A percentile compares a stretch with the other conserved stretches of the same genome.
phyloP scores from a whole-genome alignment of 2,329 filamentous ascomycete genomes.

The Paradendryphiella salina region DNA sequence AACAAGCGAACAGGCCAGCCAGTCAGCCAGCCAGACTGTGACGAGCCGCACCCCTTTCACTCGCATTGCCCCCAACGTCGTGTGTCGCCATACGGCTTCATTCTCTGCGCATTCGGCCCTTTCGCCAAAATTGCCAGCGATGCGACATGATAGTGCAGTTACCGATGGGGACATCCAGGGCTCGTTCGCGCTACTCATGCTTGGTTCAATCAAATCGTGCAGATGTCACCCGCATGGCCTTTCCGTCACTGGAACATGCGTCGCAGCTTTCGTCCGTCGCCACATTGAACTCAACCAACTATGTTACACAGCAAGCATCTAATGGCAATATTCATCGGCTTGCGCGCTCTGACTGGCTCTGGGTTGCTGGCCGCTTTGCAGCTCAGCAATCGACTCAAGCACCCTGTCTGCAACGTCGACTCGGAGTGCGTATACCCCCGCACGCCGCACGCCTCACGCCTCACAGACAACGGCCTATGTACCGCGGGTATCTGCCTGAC shows the following conservation, averaged over 20 bases:
- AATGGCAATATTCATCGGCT: conserved; percentile 34
- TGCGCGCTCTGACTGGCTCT: conserved; percentile 20
- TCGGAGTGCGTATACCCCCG: conserved; percentile 40
- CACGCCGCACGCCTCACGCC: conserved; percentile 35
- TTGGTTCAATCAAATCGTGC: conserved; percentile 39
- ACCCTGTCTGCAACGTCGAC: conserved; percentile 37
- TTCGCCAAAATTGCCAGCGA: conserved; percentile 10
- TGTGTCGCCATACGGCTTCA: conserved; percentile 12
- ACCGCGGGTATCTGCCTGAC: conserved; percentile 31
- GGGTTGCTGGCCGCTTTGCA: conserved; percentile 28
- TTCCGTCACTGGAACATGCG: conserved; percentile 40
- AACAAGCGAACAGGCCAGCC: conserved; percentile 28
- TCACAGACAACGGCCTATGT: conserved; percentile 28
- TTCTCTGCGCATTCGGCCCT: conserved; percentile 3
- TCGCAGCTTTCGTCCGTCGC: conserved; percentile 29
- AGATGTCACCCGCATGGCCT: conserved; percentile 46
- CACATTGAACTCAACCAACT: conserved; percentile 24
- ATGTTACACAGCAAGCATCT: conserved; percentile 43
- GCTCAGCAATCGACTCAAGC: conserved; percentile 32
- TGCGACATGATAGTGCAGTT: conserved; percentile 16
- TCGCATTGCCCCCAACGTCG: neutral
- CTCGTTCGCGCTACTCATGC: conserved; percentile 31
- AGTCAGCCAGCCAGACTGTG: conserved; percentile 5
- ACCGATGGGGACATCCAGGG: conserved; percentile 24
- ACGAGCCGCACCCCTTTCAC: conserved; percentile 9